Conservation (phyloP, 1,284 basidiomycete species). For the Inonotus obliquus region DNA sequence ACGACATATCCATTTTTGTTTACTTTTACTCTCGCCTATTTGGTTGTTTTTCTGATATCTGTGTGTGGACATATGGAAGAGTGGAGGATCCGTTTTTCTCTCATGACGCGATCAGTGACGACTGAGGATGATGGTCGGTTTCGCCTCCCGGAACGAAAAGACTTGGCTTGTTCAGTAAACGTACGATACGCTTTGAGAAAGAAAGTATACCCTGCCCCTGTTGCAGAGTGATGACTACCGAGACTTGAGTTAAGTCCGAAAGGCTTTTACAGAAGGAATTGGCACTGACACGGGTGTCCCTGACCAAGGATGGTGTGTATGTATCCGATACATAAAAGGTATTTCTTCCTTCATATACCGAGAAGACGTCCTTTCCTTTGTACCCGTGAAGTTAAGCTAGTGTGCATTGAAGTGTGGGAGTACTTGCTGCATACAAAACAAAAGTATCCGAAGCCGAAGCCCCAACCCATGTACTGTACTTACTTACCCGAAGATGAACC, state of each 20-base stretch:
- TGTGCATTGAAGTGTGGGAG: not conserved
- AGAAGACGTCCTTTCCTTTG: not conserved
- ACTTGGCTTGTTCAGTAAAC: too few species aligned
- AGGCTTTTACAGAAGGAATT: not conserved
- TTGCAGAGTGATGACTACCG: too few species aligned
- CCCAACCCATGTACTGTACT: too few species aligned
- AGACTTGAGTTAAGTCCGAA: not conserved
- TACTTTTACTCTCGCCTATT: not conserved
- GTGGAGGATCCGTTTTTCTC: not conserved
- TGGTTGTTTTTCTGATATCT: not conserved
- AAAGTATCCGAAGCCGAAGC: too few species aligned
- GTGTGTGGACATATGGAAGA: not conserved
- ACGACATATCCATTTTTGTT: not conserved
- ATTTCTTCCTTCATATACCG: too few species aligned
- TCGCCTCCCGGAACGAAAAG: too few species aligned
- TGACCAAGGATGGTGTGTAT: too few species aligned
- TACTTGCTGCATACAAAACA: too few species aligned
- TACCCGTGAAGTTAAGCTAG: not conserved
- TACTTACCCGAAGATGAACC: not conserved
- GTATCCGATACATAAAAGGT: not conserved
- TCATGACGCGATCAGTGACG: not conserved
- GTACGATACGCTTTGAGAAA: too few species aligned
- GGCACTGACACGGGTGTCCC: not conserved
- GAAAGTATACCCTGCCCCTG: not conserved
- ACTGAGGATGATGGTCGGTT: not conserved